A percentile compares a stretch with the other conserved stretches of the same genome.
Evolutionary conservation across 2,329 filamentous ascomycete genomes (phyloP).

Genomic region (Elsinoe fawcettii): DNA sequence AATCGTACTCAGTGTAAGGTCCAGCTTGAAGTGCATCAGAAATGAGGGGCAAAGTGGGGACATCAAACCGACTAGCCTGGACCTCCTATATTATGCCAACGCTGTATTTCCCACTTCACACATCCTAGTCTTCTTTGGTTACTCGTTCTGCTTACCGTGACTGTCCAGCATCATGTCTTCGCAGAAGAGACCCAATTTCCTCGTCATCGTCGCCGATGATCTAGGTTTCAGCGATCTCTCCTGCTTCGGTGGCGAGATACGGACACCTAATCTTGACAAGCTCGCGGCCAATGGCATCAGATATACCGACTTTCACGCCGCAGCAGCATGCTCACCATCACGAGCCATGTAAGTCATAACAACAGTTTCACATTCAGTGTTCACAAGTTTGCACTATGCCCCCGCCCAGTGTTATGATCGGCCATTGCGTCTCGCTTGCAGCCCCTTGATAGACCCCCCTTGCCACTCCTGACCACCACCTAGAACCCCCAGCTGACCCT

Average conservation of each 20-base stretch:
- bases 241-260: slow-evolving; percentile 54
- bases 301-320: slow-evolving; percentile 58
- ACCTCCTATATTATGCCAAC: not conserved
- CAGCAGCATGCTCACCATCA: slow-evolving; percentile 57
- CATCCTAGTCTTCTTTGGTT: too few species aligned
- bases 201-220: slow-evolving; percentile 52
- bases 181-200: slow-evolving; percentile 50
- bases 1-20: too few species aligned
- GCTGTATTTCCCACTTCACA: not conserved
- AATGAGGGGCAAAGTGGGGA: not conserved
- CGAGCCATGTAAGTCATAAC: slow-evolving; percentile 45
- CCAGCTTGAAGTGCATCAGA: not conserved
- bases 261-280: slow-evolving; percentile 52
- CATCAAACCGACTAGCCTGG: not conserved
- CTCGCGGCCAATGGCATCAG: slow-evolving; percentile 43
- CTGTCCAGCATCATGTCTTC: not conserved
- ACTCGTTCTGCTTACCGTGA: too few species aligned
- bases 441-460: not conserved
- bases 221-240: slow-evolving; percentile 54
- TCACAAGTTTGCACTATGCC: too few species aligned
- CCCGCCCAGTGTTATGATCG: too few species aligned
- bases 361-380: too few species aligned
- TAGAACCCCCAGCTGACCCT: not conserved
- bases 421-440: not conserved
- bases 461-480: not conserved